Base-by-base conservation (phyloP, 345 rosid genomes). In the Lepidium didymum region DNA sequence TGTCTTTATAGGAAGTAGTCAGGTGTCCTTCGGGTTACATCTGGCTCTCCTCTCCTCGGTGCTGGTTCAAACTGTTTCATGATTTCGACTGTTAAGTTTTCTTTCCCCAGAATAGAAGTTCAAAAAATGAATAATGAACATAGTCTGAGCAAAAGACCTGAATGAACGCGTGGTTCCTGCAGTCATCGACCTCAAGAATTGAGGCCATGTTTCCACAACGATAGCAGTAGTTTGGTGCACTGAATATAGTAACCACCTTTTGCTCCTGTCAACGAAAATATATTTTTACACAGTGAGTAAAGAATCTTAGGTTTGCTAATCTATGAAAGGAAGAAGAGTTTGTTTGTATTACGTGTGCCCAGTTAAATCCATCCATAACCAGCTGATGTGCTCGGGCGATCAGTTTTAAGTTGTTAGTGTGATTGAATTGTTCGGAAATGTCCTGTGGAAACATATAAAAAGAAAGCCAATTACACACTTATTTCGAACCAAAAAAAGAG, bases 331-430 rank as follows among this genome's bases (percentile, higher is more conserved):
- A 43, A 29, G 33, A 25, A 3, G 34, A 38, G 53, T 67, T 54
- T 31, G 55, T 62, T 75, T 49, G 37, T n/a, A 58, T 82, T 82
- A 91, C 99, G 75, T 93, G 99, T 54, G 92, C 99, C 97, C 97
- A 93, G 79, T 88, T 90, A 74, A 81, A 93, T 69, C 99, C 99
- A 64, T 93, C 99, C 97, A 91, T 93, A 51, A 93, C 99, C 75
- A 93, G 89, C 76, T 93, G 97, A 77, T 93, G 99, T 52, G 97
- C 97, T 80, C 99, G 83, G 35, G 99, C 96, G 50, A 93, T 93
- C 83, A 93, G 77, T 70, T 91, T 87, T 68, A 93, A 79, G 85
- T 61, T 86, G 81, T 93, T 93, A 55, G 86, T 80, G 82, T 93
- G 98, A 76, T 88, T 88, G 80, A 88, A 93, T 77, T 93, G 94